Evolutionary conservation across 768 basidiomycete genomes (phyloP), one percentile per base, ranked within the genome.

Genomic region (Phallus indusiatus): DNA sequence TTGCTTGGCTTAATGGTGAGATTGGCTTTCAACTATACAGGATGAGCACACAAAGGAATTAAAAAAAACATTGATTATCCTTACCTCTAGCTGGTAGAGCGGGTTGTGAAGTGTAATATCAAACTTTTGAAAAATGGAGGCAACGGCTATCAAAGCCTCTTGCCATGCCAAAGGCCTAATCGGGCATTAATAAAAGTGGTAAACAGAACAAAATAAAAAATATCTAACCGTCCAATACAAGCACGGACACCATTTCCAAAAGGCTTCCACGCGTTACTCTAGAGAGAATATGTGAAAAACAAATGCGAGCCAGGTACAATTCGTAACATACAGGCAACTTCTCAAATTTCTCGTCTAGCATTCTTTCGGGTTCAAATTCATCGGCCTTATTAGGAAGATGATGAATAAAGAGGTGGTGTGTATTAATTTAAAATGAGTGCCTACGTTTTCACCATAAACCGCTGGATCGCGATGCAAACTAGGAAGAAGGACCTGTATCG

Each of bases 401-500:
- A 20, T 24, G 36, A 24, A 21, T 12, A 54, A n/a, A 35, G 20
- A 37, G n/a, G 5, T 18, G 12, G 6, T 14, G 46, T 16, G 46
- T 16, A 51, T 8, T 17, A 36, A 42, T 47, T 22, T 47, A 20
- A 14, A 47, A 59, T 60, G 0, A 18, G 72, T n/a, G n/a, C 74
- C 61, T 62, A 77, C 78, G 65, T 80, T 76, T 46, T 77, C 76
- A 1, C 79, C 79, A 75, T 76, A 80, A 0, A 78, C 72, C n/a
- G 61, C 63, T 1, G 74, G 72, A 62, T 80, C 78, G 14, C 71
- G 64, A 47, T 77, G 76, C 49, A 72, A 64, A 20, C 64, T 64
- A 42, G 64, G 64, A 11, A 68, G 65, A 34, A 71, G 62, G 22
- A 76, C 62, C 1, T 64, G 53, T 12, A 76, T 64, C 7, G 58